Base-by-base conservation (phyloP, 2,329 filamentous ascomycete species). In the Epichloe sibirici region DNA sequence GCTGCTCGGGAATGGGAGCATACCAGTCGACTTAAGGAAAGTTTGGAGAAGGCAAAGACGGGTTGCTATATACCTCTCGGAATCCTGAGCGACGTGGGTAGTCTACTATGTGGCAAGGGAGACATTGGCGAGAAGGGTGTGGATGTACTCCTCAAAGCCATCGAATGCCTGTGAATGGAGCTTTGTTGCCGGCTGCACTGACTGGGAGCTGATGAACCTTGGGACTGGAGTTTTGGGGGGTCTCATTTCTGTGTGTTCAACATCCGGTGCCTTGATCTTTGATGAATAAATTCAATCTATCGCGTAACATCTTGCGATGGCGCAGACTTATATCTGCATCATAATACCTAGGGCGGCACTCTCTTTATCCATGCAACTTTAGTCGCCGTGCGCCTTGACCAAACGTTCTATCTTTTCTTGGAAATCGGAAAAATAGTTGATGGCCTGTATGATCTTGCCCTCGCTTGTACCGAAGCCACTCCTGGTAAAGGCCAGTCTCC, bases 1-100 rank as follows among this genome's bases (percentile, higher is more conserved):
- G 93, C 93, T 5, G 93, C 93, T 1, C 83, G 77, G 59, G 88
- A 90, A 62, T 97, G 93, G 90, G 93, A 98, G 71, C 90, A 96
- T 67, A 97, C 93, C 0, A 91, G 87, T 59, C 77, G 89, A 21
- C 75, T 97, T 56, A 93, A 90, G 68, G 90, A 95, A 67, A 90
- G 86, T 54, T 73, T 96, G 55, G 89, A 95, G 61, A 83, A 82
- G 60, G 87, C 85, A 13, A 88, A 84, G 65, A 83, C 82, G 21
- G 86, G 85, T 5, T 87, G 85, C 47, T 90, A 90, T 62, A 81
- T 97, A 53, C 89, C 89, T 0, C 71, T 97, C 15, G 91, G 91
- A 0, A 71, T 94, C 60, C 78, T 93, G 66, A 97, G 91, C 64
- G 91, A 97, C 72, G 77, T 97, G 44, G 84, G 86, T 4, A 86